These are phyloP conservation scores for Colletotrichum theobromicola DNA, from an alignment of 2,329 filamentous ascomycete species.

Conservation along the genomic window DNA sequence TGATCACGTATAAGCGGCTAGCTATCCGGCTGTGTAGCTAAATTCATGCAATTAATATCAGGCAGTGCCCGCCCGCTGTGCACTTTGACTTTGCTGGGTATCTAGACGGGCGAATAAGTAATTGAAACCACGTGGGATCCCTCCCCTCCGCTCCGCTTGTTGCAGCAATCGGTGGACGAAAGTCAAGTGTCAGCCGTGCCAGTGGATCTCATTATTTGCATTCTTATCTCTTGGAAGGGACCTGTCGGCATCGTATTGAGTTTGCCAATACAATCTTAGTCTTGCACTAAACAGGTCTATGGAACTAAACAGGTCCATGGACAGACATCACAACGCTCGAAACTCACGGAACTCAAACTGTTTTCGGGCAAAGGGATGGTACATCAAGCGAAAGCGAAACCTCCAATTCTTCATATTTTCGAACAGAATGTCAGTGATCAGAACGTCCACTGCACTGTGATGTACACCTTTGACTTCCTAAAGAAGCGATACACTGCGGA, in stretches of 20 bases:
- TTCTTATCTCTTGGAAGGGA: background rate
- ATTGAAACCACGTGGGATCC: background rate
- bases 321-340: background rate
- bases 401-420: constrained; percentile 1
- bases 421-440: constrained; percentile 26
- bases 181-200: background rate
- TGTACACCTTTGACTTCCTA: background rate
- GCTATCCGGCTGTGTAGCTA: background rate
- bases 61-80: background rate
- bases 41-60: background rate
- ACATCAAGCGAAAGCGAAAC: background rate
- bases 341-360: background rate
- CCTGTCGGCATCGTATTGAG: background rate
- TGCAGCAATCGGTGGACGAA: background rate
- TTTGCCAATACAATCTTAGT: background rate
- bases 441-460: background rate
- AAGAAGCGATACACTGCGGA: constrained; percentile 34
- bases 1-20: background rate
- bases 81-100: background rate
- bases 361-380: background rate
- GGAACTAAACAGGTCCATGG: background rate
- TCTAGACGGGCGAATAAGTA: background rate
- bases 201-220: background rate
- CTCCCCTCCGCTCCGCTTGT: background rate
- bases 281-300: background rate